Evolutionary conservation across 2,329 filamentous ascomycete species (phyloP).

Genomic region (Pseudocercospora vitis): DNA sequence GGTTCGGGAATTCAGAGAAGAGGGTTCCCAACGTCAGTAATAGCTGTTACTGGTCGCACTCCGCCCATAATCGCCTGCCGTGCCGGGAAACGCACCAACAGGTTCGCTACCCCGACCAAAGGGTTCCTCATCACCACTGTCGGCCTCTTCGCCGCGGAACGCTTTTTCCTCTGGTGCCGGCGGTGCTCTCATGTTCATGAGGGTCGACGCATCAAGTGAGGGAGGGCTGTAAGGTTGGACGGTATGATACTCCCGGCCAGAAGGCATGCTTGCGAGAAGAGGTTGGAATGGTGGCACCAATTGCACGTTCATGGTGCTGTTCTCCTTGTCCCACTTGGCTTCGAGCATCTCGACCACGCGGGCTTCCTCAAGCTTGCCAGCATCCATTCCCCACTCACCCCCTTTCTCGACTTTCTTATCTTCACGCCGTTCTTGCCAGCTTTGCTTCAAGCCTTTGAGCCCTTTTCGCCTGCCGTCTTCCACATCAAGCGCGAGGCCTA

Average conservation of each 20-base stretch:
- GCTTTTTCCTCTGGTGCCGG: slow-evolving; percentile 50
- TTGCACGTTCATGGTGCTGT: slow-evolving; percentile 89
- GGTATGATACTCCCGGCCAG: slow-evolving; percentile 80
- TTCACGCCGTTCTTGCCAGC: slow-evolving; percentile 73
- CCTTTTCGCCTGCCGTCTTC: slow-evolving; percentile 54
- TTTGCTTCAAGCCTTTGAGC: slow-evolving; percentile 67
- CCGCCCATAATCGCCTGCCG: slow-evolving; percentile 35
- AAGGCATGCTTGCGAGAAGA: slow-evolving; percentile 76
- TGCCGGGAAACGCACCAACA: slow-evolving; percentile 55
- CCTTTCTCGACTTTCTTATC: slow-evolving; percentile 76
- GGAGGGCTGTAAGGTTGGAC: slow-evolving; percentile 68
- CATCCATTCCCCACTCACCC: slow-evolving; percentile 74
- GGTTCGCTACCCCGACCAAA: slow-evolving; percentile 35
- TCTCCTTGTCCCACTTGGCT: slow-evolving; percentile 86
- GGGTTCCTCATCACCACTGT: slow-evolving; percentile 43
- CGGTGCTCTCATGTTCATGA: slow-evolving; percentile 61
- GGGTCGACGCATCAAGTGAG: slow-evolving; percentile 60
- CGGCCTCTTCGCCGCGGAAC: slow-evolving; percentile 48
- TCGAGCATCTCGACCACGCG: slow-evolving; percentile 84
- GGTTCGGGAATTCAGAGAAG: no score
- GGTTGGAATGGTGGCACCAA: slow-evolving; percentile 68
- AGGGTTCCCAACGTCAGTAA: slow-evolving; percentile 22
- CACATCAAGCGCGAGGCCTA: slow-evolving; percentile 60
- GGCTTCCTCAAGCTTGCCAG: slow-evolving; percentile 78
- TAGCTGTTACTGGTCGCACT: slow-evolving; percentile 35